These are phyloP conservation scores for Pezicula rhizophila DNA, from an alignment of 2,329 filamentous ascomycete species.

Conservation along the genomic window DNA sequence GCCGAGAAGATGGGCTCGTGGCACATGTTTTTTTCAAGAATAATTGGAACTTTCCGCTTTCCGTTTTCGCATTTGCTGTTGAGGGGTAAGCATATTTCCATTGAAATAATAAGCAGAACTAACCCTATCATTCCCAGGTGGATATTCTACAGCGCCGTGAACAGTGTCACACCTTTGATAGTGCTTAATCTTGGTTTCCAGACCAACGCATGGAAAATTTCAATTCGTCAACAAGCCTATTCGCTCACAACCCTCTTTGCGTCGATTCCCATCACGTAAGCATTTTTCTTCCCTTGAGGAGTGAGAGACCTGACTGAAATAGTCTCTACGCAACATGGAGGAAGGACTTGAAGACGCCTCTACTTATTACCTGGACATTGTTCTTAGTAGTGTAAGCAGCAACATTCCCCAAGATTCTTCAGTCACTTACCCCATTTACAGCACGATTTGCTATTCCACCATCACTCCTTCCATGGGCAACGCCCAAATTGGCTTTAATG, in stretches of 20 bases:
- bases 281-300: constrained; percentile 7
- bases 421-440: constrained; percentile 10
- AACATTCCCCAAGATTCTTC: neutral
- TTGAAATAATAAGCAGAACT: neutral
- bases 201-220: constrained; percentile 39
- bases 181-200: constrained; percentile 43
- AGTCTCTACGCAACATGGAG: constrained; percentile 39
- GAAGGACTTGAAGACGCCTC: constrained; percentile 42
- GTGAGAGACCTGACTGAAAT: constrained; percentile 1
- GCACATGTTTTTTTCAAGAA: constrained; percentile 49
- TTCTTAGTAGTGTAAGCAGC: constrained; percentile 39
- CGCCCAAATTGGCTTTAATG: constrained; percentile 41
- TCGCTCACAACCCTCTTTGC: constrained; percentile 33
- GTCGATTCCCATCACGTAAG: constrained; percentile 36
- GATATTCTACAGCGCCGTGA: constrained; percentile 51
- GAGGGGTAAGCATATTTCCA: constrained; percentile 34
- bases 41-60: constrained; percentile 48
- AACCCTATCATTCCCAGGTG: constrained; percentile 26
- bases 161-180: constrained; percentile 43
- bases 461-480: constrained; percentile 38
- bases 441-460: constrained; percentile 38
- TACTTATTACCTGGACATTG: constrained; percentile 39
- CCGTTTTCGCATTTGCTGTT: constrained; percentile 49
- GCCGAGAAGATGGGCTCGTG: constrained; percentile 45
- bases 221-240: constrained; percentile 41